A percentile compares a stretch with the other conserved stretches of the same genome.
phyloP scores from a whole-genome alignment of 2,329 filamentous ascomycete species.

The Penicillium aurantiogriseum region DNA sequence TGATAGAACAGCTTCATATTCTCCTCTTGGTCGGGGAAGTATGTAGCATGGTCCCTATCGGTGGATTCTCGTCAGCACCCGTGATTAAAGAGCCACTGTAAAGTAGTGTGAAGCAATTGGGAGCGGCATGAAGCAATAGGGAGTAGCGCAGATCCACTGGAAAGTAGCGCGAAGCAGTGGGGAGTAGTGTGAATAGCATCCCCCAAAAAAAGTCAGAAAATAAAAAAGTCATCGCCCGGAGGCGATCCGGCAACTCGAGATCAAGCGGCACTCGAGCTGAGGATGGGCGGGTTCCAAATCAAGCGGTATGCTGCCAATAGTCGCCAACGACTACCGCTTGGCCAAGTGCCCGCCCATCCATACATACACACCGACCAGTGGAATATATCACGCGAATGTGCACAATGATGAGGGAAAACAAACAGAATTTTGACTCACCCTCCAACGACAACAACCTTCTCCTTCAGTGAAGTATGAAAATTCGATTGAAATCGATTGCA shows the following conservation, averaged over 20 bases:
- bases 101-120: too few species aligned
- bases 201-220: not conserved
- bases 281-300: not conserved
- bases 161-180: not conserved
- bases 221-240: not conserved
- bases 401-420: not conserved
- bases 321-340: not conserved
- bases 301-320: not conserved
- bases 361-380: not conserved
- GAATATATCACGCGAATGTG: not conserved
- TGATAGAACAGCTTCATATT: too few species aligned
- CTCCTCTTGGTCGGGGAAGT: too few species aligned
- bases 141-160: too few species aligned
- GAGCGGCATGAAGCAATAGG: too few species aligned
- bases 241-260: not conserved
- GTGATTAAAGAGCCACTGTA: too few species aligned
- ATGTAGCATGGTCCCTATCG: too few species aligned
- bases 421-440: conserved; percentile 46
- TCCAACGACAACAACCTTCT: conserved; percentile 75
- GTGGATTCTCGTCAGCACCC: too few species aligned
- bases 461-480: conserved; percentile 11
- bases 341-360: not conserved
- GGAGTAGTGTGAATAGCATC: too few species aligned
- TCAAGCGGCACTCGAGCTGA: not conserved
- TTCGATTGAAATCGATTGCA: too few species aligned